Conservation (phyloP, 371 early-diverging fungal genomes). For the Rhizopus sp. region DNA sequence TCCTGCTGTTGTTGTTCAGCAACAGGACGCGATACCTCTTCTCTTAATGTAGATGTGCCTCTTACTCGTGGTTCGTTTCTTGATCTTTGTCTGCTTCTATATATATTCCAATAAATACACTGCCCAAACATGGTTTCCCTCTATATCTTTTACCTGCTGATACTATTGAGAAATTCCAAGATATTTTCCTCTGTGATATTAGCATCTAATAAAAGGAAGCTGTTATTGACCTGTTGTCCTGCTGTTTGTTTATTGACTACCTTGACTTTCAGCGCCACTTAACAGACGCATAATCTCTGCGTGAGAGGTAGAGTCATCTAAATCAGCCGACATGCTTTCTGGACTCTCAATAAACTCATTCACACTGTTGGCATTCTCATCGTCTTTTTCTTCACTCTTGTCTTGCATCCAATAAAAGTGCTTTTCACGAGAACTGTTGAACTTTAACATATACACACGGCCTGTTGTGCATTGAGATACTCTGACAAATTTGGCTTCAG, state of each 20-base stretch:
- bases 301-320: slow-evolving; percentile 24
- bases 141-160: slow-evolving; percentile 30
- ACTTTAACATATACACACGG: slow-evolving; percentile 73
- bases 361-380: slow-evolving; percentile 50
- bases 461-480: slow-evolving; percentile 72
- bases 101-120: background rate
- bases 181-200: slow-evolving; percentile 50
- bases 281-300: slow-evolving; percentile 31
- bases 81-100: background rate
- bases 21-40: no score
- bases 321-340: slow-evolving; percentile 14
- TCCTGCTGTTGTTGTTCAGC: background rate
- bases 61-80: background rate
- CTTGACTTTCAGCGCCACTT: slow-evolving; percentile 24
- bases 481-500: slow-evolving; percentile 68
- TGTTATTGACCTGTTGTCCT: background rate
- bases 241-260: slow-evolving; percentile 1
- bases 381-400: slow-evolving; percentile 58
- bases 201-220: slow-evolving; percentile 19
- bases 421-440: slow-evolving; percentile 70
- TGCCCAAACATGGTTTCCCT: background rate
- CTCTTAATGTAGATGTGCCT: no score
- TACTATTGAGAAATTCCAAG: slow-evolving; percentile 48
- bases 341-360: slow-evolving; percentile 63
- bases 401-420: slow-evolving; percentile 87